Base-by-base conservation (phyloP, 2,329 filamentous ascomycete species). In the Dryadomyces quercivorus region DNA sequence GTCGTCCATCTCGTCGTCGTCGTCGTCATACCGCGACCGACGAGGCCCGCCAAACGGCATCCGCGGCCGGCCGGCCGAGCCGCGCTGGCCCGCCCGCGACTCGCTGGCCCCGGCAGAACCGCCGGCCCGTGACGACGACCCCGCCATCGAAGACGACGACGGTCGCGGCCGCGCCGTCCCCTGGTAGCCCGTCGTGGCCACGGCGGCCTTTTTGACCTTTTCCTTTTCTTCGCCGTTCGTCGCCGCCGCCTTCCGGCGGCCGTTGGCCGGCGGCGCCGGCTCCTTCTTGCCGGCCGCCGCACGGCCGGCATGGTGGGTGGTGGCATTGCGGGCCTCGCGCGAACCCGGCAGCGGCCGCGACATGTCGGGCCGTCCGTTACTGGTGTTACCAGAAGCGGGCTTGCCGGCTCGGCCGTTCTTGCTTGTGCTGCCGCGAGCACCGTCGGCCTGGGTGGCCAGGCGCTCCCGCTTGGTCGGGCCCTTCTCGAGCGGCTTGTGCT, bases 401-500 rank as follows among this genome's bases (percentile, higher is more conserved):
- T 10, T 26, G 31, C 16, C 26, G 21, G 9, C 5, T 15, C 9
- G 52, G 50, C 13, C 51, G 57, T 46, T 58, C 26, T 40, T 36
- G 21, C 16, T 59, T 55, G 60, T 62, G 12, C 55, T 51, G 21
- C 58, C 55, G 26, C 56, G 61, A 12, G 63, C 63, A 34, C 73
- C 73, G 49, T 76, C 75, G 31, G 70, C 67, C 60, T 73, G 73
- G 26, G 67, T 59, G 21, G 69, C 67, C 56, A 73, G 70, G 31
- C 78, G 75, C 57, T 82, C 75, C 57, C 73, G 75, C 65, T 75
- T 85, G 57, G 70, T 73, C 7, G 76, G 69, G n/a, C 76, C 68
- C 62, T 82, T 85, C 61, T 86, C 85, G 1, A 82, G 77, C 20
- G 83, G 75, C 65, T 88, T 88, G 67, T 89, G 85, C 64, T 88